These are phyloP conservation scores for Fusarium sp. DNA, from an alignment of 2,329 filamentous ascomycete species.

Conservation along the genomic window DNA sequence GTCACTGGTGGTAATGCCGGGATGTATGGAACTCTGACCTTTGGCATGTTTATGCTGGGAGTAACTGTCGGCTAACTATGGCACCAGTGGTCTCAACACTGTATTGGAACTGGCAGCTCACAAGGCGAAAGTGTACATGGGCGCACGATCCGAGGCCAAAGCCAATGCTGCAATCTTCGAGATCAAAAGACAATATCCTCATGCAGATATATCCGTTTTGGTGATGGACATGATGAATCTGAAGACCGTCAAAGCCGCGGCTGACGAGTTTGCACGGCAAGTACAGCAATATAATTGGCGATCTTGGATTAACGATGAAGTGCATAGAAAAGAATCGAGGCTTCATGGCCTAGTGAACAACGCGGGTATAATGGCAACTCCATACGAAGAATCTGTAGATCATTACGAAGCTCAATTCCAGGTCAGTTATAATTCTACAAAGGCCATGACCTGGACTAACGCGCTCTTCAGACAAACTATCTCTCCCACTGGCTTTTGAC, in stretches of 20 bases:
- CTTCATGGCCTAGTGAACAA: constrained; percentile 13
- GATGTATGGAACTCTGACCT: neutral
- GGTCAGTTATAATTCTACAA: rapidly evolving
- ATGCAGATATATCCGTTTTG: neutral
- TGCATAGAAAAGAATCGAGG: neutral
- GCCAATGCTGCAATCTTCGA: neutral
- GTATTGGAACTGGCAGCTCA: neutral
- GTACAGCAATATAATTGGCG: rapidly evolving
- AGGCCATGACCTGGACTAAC: neutral
- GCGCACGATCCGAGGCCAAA: constrained; percentile 3
- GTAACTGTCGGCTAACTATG: neutral
- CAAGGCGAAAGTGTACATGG: constrained; percentile 10
- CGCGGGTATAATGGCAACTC: constrained; percentile 24
- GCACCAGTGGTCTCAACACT: neutral
- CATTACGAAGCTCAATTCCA: constrained; percentile 18
- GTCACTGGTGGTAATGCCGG: constrained; percentile 2
- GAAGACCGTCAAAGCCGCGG: neutral
- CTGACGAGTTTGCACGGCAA: neutral
- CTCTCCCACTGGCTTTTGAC: constrained; percentile 23
- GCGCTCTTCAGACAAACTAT: constrained; percentile 4
- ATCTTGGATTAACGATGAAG: neutral
- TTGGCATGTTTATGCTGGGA: neutral
- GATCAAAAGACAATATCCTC: neutral
- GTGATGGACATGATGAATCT: constrained; percentile 1
- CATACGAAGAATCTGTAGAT: constrained; percentile 7